These are phyloP conservation scores for Letharia lupina DNA, from an alignment of 495 filamentous ascomycete species.

Conservation along the genomic window DNA sequence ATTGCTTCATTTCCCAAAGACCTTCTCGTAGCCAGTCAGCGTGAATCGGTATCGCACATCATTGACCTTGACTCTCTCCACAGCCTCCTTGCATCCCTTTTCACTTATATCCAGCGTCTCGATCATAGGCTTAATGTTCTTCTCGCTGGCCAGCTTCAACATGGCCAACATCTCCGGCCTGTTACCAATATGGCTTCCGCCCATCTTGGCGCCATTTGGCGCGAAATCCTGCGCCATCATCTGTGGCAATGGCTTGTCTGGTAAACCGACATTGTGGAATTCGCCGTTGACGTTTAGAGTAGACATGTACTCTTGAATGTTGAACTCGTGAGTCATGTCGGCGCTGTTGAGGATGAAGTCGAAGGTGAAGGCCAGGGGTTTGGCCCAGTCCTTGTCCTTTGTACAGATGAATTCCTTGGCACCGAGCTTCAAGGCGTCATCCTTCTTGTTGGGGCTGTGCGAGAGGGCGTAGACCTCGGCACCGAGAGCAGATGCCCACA, in stretches of 20 bases:
- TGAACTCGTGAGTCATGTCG: conserved; percentile 59
- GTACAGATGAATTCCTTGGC: conserved; percentile 69
- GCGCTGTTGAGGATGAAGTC: conserved; percentile 68
- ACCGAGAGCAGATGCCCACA: conserved; percentile 64
- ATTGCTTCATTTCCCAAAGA: conserved; percentile 33
- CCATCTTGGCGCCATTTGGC: conserved; percentile 68
- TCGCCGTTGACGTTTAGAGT: conserved; percentile 76
- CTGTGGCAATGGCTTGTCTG: conserved; percentile 65
- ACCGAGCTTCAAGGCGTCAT: conserved; percentile 57
- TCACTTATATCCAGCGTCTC: conserved; percentile 65
- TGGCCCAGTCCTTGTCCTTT: conserved; percentile 56
- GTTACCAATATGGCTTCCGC: conserved; percentile 74
- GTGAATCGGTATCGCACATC: conserved; percentile 64
- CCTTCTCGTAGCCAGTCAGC: conserved; percentile 56
- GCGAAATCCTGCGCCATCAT: conserved; percentile 72
- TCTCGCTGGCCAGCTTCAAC: conserved; percentile 72
- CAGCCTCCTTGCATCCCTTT: conserved; percentile 57
- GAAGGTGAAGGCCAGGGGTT: conserved; percentile 51
- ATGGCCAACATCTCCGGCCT: conserved; percentile 73
- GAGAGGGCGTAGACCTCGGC: conserved; percentile 66
- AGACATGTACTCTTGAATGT: conserved; percentile 62
- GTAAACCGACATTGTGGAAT: conserved; percentile 77
- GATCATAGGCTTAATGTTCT: conserved; percentile 74
- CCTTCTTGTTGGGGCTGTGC: conserved; percentile 58
- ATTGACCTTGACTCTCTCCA: conserved; percentile 60